A percentile compares a stretch with the other conserved stretches of the same genome.
phyloP scores from a whole-genome alignment of 257 asterid species.

The Vinca minor region DNA sequence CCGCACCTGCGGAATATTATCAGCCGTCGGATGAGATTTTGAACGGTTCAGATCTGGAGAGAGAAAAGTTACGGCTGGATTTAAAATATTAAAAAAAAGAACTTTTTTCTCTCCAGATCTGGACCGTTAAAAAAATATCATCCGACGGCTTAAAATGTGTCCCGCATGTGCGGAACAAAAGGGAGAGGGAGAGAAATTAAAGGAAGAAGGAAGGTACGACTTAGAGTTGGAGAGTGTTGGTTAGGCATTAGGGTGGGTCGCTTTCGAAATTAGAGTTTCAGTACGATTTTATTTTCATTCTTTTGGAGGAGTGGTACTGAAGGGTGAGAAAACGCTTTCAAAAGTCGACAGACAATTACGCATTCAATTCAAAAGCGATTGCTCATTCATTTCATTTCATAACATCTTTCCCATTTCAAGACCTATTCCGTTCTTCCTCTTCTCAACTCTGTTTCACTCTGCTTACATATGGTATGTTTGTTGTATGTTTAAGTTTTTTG shows the following conservation, averaged over 20 bases:
- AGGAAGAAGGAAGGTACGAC: background rate
- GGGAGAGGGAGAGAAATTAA: background rate
- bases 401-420: background rate
- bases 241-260: too few relatives aligned
- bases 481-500: too few relatives aligned
- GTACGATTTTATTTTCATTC: conserved; percentile 23
- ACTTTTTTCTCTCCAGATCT: too few relatives aligned
- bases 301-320: conserved; percentile 39
- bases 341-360: conserved; percentile 36
- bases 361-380: conserved; percentile 30
- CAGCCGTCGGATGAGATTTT: too few relatives aligned
- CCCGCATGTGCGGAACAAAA: background rate
- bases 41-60: too few relatives aligned
- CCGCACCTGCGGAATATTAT: too few relatives aligned
- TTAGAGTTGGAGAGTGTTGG: too few relatives aligned
- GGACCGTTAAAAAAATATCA: too few relatives aligned
- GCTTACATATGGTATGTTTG: background rate
- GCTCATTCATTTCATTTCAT: conserved; percentile 7
- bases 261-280: conserved; percentile 28
- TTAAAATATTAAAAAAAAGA: too few relatives aligned
- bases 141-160: too few relatives aligned
- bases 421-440: background rate
- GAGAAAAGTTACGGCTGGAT: too few relatives aligned
- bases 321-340: conserved; percentile 49
- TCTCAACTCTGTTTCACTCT: conserved; percentile 1